phyloP scores from a whole-genome alignment of 768 basidiomycete genomes.

The Rickenella mellea region DNA sequence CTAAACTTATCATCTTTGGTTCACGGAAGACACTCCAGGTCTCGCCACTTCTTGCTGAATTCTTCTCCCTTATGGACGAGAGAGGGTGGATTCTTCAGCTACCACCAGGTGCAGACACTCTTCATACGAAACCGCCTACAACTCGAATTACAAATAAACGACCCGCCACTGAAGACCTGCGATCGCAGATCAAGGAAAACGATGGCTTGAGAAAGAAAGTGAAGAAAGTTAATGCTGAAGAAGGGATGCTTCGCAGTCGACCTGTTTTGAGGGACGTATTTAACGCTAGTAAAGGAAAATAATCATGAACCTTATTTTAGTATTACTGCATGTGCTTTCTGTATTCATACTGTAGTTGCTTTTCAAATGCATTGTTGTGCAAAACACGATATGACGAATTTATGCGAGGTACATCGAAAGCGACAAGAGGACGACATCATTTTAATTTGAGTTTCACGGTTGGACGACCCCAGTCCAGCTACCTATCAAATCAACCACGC shows the following conservation, averaged over 20 bases:
- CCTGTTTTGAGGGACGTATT: background rate
- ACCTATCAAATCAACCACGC: conserved; percentile 28
- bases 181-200: background rate
- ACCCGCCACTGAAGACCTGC: background rate
- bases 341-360: too few species aligned
- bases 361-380: too few species aligned
- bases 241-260: background rate
- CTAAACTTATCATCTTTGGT: conserved; percentile 87
- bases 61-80: conserved; percentile 68
- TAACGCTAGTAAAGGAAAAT: too few species aligned
- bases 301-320: too few species aligned
- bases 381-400: too few species aligned
- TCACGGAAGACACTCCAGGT: conserved; percentile 66
- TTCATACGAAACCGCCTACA: conserved; percentile 25
- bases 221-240: background rate
- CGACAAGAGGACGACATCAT: too few species aligned
- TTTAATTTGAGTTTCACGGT: too few species aligned
- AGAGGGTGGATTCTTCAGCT: conserved; percentile 64
- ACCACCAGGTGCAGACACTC: conserved; percentile 38
- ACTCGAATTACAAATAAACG: background rate
- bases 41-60: conserved; percentile 55
- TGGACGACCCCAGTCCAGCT: conserved; percentile 12
- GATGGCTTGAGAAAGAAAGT: background rate
- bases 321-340: too few species aligned
- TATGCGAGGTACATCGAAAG: too few species aligned